A percentile compares a stretch with the other conserved stretches of the same genome.
These are phyloP conservation scores for Pyropia yezoensis DNA, from an alignment of 23 red algal genomes.

Conservation along the genomic window DNA sequence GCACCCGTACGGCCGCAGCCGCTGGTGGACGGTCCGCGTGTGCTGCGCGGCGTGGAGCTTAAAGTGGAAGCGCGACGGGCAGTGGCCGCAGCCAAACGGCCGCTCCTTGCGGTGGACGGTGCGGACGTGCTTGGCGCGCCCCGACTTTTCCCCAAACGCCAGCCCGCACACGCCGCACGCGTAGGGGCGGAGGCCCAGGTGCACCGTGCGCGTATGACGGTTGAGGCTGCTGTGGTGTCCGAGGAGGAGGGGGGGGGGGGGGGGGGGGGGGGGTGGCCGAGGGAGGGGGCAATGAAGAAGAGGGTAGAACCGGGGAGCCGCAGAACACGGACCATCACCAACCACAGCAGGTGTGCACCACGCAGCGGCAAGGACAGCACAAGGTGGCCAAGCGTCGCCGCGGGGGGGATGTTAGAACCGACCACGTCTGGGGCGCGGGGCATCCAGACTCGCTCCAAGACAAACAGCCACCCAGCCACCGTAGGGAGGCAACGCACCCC, in stretches of 20 bases:
- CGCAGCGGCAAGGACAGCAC: background rate
- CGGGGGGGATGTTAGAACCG: background rate
- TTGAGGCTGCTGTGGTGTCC: conserved; percentile 38
- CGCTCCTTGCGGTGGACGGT: conserved; percentile 47
- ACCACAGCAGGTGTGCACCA: no score
- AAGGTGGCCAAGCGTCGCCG: background rate
- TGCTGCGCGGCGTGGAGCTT: conserved; percentile 55
- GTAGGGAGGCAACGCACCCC: no score
- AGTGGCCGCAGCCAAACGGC: conserved; percentile 37
- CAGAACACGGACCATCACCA: no score
- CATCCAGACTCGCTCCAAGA: no score
- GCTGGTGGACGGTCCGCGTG: conserved; percentile 49
- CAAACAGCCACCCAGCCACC: no score
- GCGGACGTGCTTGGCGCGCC: conserved; percentile 44
- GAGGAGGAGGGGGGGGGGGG: conserved; percentile 11
- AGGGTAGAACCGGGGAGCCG: no score
- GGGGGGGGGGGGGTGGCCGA: background rate
- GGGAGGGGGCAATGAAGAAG: no score
- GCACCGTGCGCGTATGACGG: conserved; percentile 54
- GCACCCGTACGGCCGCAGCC: conserved; percentile 45
- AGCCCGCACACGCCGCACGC: conserved; percentile 34
- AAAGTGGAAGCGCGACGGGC: conserved; percentile 48
- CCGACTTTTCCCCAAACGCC: conserved; percentile 38
- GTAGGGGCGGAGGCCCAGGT: conserved; percentile 33
- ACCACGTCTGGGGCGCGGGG: background rate